These are phyloP conservation scores for Lachnellula subtilissima DNA, from an alignment of 2,329 filamentous ascomycete species.

Conservation along the genomic window DNA sequence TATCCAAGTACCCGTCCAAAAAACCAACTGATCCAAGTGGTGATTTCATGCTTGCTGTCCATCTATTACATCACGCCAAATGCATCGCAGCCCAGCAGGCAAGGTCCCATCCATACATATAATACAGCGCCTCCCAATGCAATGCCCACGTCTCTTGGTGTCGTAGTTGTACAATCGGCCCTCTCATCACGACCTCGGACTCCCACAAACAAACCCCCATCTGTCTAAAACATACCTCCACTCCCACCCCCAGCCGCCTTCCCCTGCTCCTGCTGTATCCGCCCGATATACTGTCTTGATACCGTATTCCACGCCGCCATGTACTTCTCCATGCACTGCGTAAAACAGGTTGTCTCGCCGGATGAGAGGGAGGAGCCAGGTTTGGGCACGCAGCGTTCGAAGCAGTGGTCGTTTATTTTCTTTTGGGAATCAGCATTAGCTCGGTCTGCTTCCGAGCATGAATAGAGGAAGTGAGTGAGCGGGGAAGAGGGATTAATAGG, in stretches of 20 bases:
- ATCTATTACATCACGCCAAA: background rate
- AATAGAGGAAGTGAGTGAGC: background rate
- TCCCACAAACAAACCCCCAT: background rate
- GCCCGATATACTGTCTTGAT: slow-evolving; percentile 59
- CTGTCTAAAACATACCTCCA: slow-evolving; percentile 21
- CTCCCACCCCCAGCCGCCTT: slow-evolving; percentile 19
- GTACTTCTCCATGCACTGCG: slow-evolving; percentile 79
- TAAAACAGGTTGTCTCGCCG: slow-evolving; percentile 67
- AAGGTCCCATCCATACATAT: background rate
- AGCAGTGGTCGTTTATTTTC: slow-evolving; percentile 81
- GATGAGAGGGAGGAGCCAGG: slow-evolving; percentile 58
- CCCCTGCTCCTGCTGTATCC: slow-evolving; percentile 29
- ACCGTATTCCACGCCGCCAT: slow-evolving; percentile 75
- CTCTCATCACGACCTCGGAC: no score
- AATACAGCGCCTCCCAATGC: background rate
- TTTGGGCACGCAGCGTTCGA: slow-evolving; percentile 69
- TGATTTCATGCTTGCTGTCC: background rate
- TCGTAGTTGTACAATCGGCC: background rate
- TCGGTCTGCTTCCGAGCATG: no score
- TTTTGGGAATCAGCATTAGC: slow-evolving; percentile 43
- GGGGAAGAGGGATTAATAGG: slow-evolving; percentile 16
- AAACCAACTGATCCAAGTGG: background rate
- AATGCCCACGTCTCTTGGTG: background rate
- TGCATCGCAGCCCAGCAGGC: background rate
- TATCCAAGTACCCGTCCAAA: background rate